Conservation (phyloP, 148 eudicot genomes). For the Talinum fruticosum region DNA sequence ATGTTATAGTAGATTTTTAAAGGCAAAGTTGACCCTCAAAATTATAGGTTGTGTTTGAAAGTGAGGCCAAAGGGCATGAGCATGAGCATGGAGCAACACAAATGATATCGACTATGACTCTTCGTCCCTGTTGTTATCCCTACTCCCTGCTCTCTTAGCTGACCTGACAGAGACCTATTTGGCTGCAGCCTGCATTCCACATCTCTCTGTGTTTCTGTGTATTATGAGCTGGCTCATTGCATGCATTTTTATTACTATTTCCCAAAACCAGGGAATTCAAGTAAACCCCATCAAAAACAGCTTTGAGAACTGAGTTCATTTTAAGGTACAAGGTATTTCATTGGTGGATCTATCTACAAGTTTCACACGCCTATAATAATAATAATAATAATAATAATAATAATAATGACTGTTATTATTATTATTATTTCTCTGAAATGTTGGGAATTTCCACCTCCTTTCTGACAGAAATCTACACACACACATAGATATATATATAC, state of each 20-base stretch:
- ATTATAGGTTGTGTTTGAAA: not conserved
- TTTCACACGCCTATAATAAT: no score
- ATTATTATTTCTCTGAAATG: not conserved
- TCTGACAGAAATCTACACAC: no score
- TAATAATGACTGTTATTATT: not conserved
- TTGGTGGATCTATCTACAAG: not conserved
- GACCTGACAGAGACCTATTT: no score
- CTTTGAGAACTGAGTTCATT: not conserved
- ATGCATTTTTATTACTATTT: not conserved
- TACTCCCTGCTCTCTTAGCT: no score
- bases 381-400: no score
- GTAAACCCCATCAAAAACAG: not conserved
- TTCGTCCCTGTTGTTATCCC: not conserved
- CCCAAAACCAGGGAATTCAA: slow-evolving; percentile 20
- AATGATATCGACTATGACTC: not conserved
- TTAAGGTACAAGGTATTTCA: not conserved
- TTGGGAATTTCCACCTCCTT: no score
- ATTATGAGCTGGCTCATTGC: slow-evolving; percentile 12
- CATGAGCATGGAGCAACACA: not conserved
- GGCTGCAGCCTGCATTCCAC: not conserved
- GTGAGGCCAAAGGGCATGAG: no score
- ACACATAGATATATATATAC: no score
- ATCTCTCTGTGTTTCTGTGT: not conserved
- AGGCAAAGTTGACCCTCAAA: no score
- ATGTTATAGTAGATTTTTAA: no score